These are phyloP conservation scores for Cucurbita maxima DNA, from an alignment of 306 rosid genomes.

Conservation along the genomic window DNA sequence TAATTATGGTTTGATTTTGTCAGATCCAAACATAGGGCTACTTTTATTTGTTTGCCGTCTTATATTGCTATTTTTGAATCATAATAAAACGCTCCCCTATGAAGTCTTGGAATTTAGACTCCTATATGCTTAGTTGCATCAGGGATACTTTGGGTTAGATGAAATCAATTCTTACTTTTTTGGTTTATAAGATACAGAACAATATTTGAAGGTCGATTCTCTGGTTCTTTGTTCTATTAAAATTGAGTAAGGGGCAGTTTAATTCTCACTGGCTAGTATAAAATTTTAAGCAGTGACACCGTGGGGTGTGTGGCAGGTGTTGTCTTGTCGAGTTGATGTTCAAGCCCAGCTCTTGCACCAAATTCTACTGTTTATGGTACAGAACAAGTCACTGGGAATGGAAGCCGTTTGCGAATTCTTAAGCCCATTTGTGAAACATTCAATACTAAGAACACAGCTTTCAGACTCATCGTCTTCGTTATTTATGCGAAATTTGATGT, in stretches of 20 bases:
- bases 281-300: slow-evolving; percentile 5
- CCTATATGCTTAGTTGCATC: background rate
- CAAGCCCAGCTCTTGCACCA: slow-evolving; percentile 73
- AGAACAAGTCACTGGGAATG: slow-evolving; percentile 46
- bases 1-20: background rate
- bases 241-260: background rate
- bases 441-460: slow-evolving; percentile 36
- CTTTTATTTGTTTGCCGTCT: background rate
- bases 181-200: background rate
- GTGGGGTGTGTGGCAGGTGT: slow-evolving; percentile 34
- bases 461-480: slow-evolving; percentile 32
- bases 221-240: background rate
- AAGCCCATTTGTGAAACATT: slow-evolving; percentile 48
- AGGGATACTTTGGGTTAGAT: background rate
- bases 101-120: background rate
- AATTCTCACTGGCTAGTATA: background rate
- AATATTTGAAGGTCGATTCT: background rate
- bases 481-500: slow-evolving; percentile 46
- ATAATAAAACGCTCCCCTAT: background rate
- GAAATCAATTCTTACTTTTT: background rate
- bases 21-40: background rate
- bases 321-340: slow-evolving; percentile 51
- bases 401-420: slow-evolving; percentile 52
- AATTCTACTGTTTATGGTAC: slow-evolving; percentile 46
- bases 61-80: background rate